Evolutionary conservation across 805 yeast species (phyloP).

Genomic region (Vanderwaltozyma verrucispora): DNA sequence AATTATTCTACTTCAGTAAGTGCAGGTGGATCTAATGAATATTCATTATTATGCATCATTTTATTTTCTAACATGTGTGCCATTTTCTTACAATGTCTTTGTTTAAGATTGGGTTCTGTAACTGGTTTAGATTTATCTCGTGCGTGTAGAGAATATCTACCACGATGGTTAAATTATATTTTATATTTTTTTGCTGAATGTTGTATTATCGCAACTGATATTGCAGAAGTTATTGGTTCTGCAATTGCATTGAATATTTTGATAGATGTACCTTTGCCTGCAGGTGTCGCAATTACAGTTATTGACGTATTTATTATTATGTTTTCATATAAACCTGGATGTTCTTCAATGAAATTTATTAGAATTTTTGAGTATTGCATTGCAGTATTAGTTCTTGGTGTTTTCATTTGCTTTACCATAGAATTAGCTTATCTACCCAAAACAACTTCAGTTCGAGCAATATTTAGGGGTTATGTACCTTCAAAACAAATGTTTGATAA

Average conservation of each 20-base stretch:
- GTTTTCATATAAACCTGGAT: conserved; percentile 66
- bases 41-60: conserved; percentile 60
- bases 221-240: conserved; percentile 91
- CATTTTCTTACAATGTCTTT: conserved; percentile 67
- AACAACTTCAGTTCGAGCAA: conserved; percentile 35
- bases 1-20: conserved; percentile 84
- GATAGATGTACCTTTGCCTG: conserved; percentile 60
- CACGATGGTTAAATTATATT: conserved; percentile 50
- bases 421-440: conserved; percentile 50
- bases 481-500: conserved; percentile 38
- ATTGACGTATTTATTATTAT: conserved; percentile 73
- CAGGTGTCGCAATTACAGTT: conserved; percentile 72
- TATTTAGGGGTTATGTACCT: conserved; percentile 65
- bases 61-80: conserved; percentile 78
- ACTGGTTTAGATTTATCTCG: conserved; percentile 86
- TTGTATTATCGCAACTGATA: conserved; percentile 85
- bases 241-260: conserved; percentile 78
- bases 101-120: conserved; percentile 79
- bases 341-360: conserved; percentile 63
- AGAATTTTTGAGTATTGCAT: conserved; percentile 71
- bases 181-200: conserved; percentile 74
- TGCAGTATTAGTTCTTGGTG: conserved; percentile 56
- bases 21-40: conserved; percentile 75
- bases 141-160: conserved; percentile 65
- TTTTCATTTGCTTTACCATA: conserved; percentile 69